Base-by-base conservation (phyloP, 1,139 yeast species). In the Candida tetrigidarum region DNA sequence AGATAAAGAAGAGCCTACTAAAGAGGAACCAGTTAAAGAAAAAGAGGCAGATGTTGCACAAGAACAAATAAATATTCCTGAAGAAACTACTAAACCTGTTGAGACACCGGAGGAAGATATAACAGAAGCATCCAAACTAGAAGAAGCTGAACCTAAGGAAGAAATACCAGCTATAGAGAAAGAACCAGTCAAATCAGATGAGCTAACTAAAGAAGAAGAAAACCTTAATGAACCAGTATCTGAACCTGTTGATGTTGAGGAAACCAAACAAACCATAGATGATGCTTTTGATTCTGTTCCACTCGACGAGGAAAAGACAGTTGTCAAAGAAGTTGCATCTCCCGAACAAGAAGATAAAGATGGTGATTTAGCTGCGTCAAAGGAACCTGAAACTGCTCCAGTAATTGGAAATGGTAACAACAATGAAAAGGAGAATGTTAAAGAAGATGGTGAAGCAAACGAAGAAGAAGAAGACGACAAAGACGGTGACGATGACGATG, bases 1-100 rank as follows among this genome's bases (percentile, higher is more conserved):
- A 42, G 50, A 47, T 48, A 46, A 56, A 48, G 47, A 56, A 55
- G 44, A 59, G 19, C 60, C 52, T 14, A 26, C 18, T 8, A 19
- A 29, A 14, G 42, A 48, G 44, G 46, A 46, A 45, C 44, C 25
- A 22, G 25, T 10, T 22, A 22, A 30, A 16, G 19, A 18, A 30
- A n/a, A 14, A 6, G 35, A 41, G n/a, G 19, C 37, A 38, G 45
- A 42, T 30, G 15, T 30, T 8, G 23, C 28, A 18, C 37, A 16
- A 7, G 43, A 27, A 11, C 34, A 29, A 28, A 11, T 19, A 35
- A 25, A 32, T 20, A 20, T 27, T 34, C 33, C 33, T 12, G n/a
- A 18, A 20, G 29, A 41, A 19, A 19, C 32, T 4, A 37, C 25
- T 12, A n/a, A 29, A 11, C 33, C 36, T 8, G 37, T 18, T 5